Evolutionary conservation across 1,139 yeast genomes (phyloP).

Genomic region (Geotrichum bryndzae): DNA sequence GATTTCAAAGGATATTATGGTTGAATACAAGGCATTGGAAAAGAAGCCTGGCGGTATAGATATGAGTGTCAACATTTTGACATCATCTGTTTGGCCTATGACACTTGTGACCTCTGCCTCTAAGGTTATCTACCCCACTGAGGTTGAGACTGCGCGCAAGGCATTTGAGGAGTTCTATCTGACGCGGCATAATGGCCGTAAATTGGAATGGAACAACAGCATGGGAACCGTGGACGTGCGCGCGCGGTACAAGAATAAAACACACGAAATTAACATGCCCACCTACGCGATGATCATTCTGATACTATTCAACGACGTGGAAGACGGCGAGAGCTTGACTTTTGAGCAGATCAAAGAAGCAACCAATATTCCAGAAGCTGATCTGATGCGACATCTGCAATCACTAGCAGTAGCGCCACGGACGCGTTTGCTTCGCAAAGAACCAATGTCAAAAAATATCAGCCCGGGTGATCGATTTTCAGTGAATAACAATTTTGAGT

Average conservation of each 20-base stretch:
- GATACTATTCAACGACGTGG: conserved; percentile 58
- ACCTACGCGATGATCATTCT: conserved; percentile 74
- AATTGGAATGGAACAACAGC: conserved; percentile 76
- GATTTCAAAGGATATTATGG: conserved; percentile 55
- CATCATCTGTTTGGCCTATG: conserved; percentile 58
- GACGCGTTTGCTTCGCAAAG: conserved; percentile 63
- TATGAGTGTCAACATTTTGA: conserved; percentile 49
- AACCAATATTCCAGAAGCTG: conserved; percentile 69
- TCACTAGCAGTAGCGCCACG: conserved; percentile 83
- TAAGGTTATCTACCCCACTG: conserved; percentile 50
- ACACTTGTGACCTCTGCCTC: conserved; percentile 48
- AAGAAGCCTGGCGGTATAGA: conserved; percentile 29
- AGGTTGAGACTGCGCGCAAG: conserved; percentile 40
- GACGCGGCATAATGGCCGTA: conserved; percentile 64
- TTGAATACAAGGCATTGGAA: conserved; percentile 36
- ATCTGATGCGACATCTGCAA: conserved; percentile 69
- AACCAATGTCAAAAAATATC: conserved; percentile 69
- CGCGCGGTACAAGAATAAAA: conserved; percentile 46
- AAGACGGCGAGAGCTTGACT: conserved; percentile 47
- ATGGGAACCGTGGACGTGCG: conserved; percentile 68
- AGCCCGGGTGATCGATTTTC: conserved; percentile 57
- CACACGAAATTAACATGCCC: conserved; percentile 77
- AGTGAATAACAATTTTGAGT: conserved; percentile 64
- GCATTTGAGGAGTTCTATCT: conserved; percentile 49
- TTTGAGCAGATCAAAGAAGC: conserved; percentile 56